A percentile compares a stretch with the other conserved stretches of the same genome.
These are phyloP conservation scores for Acanthochlamys bracteata DNA, from an alignment of 106 monocot species.

Conservation along the genomic window DNA sequence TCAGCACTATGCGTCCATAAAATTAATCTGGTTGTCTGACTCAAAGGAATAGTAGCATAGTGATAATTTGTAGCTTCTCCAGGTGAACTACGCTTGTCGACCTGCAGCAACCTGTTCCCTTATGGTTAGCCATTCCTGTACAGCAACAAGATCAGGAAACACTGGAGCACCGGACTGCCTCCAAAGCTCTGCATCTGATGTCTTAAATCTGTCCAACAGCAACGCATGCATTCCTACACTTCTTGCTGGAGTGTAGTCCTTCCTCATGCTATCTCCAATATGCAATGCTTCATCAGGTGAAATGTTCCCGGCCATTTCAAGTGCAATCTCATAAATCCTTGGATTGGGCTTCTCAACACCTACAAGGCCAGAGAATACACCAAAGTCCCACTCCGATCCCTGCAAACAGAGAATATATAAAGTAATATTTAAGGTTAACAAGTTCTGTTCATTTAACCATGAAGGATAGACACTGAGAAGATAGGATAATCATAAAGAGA, in stretches of 20 bases:
- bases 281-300: constrained; percentile 72
- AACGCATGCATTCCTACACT: constrained; percentile 82
- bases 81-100: constrained; percentile 18
- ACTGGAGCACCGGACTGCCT: constrained; percentile 64
- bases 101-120: constrained; percentile 26
- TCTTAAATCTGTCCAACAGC: constrained; percentile 85
- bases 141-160: constrained; percentile 66
- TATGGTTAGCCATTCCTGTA: constrained; percentile 50
- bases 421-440: no score
- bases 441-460: no score
- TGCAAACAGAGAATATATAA: constrained; percentile 13
- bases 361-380: constrained; percentile 87
- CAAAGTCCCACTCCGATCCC: constrained; percentile 99
- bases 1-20: no score
- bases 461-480: no score
- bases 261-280: constrained; percentile 86
- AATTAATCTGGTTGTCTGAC: no score
- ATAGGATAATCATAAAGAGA: no score
- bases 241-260: constrained; percentile 79
- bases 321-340: constrained; percentile 70
- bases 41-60: no score
- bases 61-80: no score
- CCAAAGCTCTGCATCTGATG: constrained; percentile 68
- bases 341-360: constrained; percentile 86
- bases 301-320: constrained; percentile 72